Base-by-base conservation (phyloP, 352 stramenopile genomes). In the Globisporangium lucens region DNA sequence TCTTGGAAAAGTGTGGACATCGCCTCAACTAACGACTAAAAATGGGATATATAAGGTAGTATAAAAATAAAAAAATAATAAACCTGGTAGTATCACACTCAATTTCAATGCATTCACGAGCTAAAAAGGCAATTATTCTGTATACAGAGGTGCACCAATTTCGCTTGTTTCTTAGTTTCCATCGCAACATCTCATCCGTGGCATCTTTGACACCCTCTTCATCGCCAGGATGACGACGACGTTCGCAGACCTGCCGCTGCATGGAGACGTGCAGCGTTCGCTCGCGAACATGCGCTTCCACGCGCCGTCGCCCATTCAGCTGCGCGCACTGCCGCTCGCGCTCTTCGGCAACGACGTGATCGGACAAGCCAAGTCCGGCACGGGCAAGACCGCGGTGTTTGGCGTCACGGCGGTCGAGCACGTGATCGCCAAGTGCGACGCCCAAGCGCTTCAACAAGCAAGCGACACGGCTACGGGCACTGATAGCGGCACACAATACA, bases 261-360 rank as follows among this genome's bases (percentile, higher is more conserved):
- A 82, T 63, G 57, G 53, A n/a, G 75, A 83, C 67, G 72, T 93
- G 6, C 71, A 76, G 35, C 75, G 63, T 15, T 80, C 84, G 24
- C 73, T 94, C 38, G 55, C 59, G 27, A 62, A 47, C 36, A 91
- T 91, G 79, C 63, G 73, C 47, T 93, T 94, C 65, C 61, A 73
- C 36, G 47, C 61, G 0, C 82, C 86, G 29, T 94, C 84, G 64
- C 82, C 83, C 17, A 91, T 94, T 33, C 86, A 94, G 70, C 65
- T 89, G 57, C 75, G 75, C 20, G 82, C 86, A 46, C 65, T 94
- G 66, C 86, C 86, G 35, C 70, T 90, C 35, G 78, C 86, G 75
- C 76, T 94, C 38, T 94, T 91, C 53, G 86, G 86, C 56, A 93
- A 83, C 72, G 85, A 94, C 66, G 77, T 93, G 35, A 82, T 93